Base-by-base conservation (phyloP, 345 rosid genomes). In the Moricandia arvensis region DNA sequence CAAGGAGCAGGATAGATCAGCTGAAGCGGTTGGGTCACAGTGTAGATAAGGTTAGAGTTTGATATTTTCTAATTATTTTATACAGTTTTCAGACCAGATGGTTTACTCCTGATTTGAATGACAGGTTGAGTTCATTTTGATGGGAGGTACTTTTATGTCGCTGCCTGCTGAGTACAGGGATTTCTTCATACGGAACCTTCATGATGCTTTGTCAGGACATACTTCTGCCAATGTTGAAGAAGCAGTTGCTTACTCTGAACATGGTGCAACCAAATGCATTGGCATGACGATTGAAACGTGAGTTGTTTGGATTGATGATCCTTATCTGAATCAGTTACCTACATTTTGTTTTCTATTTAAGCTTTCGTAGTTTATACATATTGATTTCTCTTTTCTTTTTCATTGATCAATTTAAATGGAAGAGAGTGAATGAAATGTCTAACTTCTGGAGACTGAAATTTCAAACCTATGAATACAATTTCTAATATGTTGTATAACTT, bases 271-370 rank as follows among this genome's bases (percentile, higher is more conserved):
- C 8, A 96, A 96, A 86, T 96, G 99, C 81, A 96, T 93, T 47
- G 99, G 99, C 83, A 96, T 96, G 99, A 96, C 98, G 0, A 93
- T 96, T 69, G 98, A 95, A 83, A 93, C 99, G 99, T 95, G 85
- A 89, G 45, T 82, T 57, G 24, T 43, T 63, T 37, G 10, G 29
- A 29, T 35, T 29, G 18, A 58, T n/a, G n/a, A n/a, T n/a, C n/a
- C 27, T 27, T 31, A 30, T 37, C 60, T 34, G 13, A 63, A 16
- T 5, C 17, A 30, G 13, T 59, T 80, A 29, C n/a, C n/a, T n/a
- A n/a, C n/a, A n/a, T n/a, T 49, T 27, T 1, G 1, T 27, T 27
- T 27, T 27, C 29, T 27, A 27, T 27, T 27, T 27, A 3, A 27
- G 29, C 29, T 27, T 27, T 27, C 29, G 3, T 27, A 27, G 29